Conservation (phyloP, 1,284 basidiomycete species). For the Entoloma clypeatum region DNA sequence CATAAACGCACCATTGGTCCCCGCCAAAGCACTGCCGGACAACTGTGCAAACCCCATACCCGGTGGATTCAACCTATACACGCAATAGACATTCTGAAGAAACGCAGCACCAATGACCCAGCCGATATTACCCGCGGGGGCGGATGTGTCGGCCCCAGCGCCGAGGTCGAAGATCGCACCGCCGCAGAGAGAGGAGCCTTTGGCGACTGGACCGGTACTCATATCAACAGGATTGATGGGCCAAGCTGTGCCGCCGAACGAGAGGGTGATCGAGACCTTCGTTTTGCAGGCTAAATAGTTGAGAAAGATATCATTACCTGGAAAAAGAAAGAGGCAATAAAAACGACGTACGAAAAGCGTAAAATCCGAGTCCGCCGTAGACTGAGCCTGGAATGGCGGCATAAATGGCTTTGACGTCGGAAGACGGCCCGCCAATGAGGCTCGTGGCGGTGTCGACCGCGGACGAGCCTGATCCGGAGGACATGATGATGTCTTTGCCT, state of each 20-base stretch:
- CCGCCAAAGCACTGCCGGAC: no score
- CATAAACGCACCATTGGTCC: no score
- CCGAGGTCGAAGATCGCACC: no score
- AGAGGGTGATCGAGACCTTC: neutral
- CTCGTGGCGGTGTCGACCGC: conserved; percentile 81
- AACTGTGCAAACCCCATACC: neutral
- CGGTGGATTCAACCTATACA: neutral
- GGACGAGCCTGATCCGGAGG: conserved; percentile 45
- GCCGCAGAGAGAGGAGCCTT: no score
- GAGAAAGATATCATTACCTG: no score
- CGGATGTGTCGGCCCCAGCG: no score
- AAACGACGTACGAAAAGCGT: no score
- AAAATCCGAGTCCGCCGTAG: neutral
- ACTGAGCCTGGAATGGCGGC: neutral
- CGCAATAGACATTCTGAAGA: neutral
- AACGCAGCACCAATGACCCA: neutral
- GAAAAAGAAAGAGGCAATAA: no score
- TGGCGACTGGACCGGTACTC: neutral
- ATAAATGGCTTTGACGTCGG: conserved; percentile 1
- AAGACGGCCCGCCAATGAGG: conserved; percentile 52
- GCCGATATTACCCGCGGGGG: no score
- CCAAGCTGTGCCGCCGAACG: conserved; percentile 2
- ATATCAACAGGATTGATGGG: conserved; percentile 1
- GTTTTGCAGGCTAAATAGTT: neutral
- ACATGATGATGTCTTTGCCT: conserved; percentile 44